These are phyloP conservation scores for Heterobasidion irregulare DNA, from an alignment of 1,284 basidiomycete genomes.

Conservation along the genomic window DNA sequence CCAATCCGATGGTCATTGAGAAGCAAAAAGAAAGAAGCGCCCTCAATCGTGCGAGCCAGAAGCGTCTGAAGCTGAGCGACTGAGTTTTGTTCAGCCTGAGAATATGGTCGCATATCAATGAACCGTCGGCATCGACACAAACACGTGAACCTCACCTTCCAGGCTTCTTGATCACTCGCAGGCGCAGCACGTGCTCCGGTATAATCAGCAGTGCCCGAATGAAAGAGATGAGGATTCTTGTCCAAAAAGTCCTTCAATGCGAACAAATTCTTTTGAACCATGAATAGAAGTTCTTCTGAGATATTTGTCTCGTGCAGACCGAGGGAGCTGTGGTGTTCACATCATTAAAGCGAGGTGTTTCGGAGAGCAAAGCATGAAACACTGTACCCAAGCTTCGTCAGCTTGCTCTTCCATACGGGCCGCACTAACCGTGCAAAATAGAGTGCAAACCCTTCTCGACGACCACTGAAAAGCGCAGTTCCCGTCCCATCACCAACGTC, in stretches of 20 bases:
- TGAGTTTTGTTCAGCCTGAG: constrained; percentile 74
- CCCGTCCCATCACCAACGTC: constrained; percentile 52
- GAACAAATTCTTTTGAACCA: constrained; percentile 73
- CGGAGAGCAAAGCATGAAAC: background rate
- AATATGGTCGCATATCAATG: constrained; percentile 4
- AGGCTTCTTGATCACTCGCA: constrained; percentile 69
- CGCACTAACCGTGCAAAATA: constrained; percentile 83
- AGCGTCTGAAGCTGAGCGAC: constrained; percentile 68
- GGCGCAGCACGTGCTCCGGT: constrained; percentile 42
- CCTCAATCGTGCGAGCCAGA: constrained; percentile 80
- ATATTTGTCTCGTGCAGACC: constrained; percentile 50
- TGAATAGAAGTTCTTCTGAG: constrained; percentile 53
- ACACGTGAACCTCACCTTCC: constrained; percentile 47
- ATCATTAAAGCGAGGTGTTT: constrained; percentile 5
- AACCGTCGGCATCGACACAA: background rate
- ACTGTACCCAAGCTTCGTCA: constrained; percentile 55
- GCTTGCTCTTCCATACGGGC: constrained; percentile 81
- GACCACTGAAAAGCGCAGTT: constrained; percentile 75
- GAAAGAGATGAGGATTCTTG: constrained; percentile 73
- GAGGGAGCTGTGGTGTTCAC: constrained; percentile 23
- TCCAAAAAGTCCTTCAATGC: constrained; percentile 71
- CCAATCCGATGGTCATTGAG: constrained; percentile 87
- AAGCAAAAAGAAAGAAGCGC: constrained; percentile 88
- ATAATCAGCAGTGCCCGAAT: constrained; percentile 63
- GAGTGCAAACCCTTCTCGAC: constrained; percentile 84